These are phyloP conservation scores for Solanum boliviense DNA, from an alignment of 257 asterid genomes.

Conservation along the genomic window DNA sequence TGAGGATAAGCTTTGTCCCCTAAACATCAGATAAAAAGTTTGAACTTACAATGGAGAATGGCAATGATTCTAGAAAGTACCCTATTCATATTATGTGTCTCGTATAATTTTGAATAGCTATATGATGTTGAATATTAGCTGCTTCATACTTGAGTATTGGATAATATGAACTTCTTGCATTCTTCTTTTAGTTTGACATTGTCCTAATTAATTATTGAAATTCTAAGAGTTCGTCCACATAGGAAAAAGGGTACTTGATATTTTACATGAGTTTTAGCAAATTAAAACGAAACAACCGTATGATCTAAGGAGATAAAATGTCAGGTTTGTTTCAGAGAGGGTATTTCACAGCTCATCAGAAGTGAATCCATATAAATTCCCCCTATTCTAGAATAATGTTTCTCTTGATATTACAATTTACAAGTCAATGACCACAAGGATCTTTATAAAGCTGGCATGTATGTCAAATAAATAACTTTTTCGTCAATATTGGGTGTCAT, in stretches of 20 bases:
- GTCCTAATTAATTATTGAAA: not conserved
- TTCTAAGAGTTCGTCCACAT: not conserved
- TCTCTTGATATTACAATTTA: not conserved
- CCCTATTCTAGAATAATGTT: not conserved
- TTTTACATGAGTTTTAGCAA: not conserved
- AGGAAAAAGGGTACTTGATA: not conserved
- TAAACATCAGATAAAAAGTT: slow-evolving; percentile 5
- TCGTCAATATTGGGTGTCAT: not conserved
- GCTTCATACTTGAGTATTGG: not conserved
- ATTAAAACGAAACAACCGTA: not conserved
- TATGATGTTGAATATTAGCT: not conserved
- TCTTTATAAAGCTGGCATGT: not conserved
- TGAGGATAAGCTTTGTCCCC: slow-evolving; percentile 52
- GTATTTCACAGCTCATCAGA: not conserved
- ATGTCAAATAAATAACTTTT: not conserved
- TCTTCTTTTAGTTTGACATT: not conserved
- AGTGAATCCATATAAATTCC: not conserved
- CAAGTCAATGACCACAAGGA: not conserved
- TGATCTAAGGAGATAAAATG: not conserved
- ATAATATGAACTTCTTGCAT: not conserved
- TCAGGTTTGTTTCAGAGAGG: not conserved
- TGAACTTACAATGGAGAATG: not conserved
- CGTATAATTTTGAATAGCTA: not conserved
- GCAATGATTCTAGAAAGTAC: not conserved
- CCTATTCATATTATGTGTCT: not conserved